A percentile compares a stretch with the other conserved stretches of the same genome.
These are phyloP conservation scores for Melastoma candidum DNA, from an alignment of 441 rosid species.

Conservation along the genomic window DNA sequence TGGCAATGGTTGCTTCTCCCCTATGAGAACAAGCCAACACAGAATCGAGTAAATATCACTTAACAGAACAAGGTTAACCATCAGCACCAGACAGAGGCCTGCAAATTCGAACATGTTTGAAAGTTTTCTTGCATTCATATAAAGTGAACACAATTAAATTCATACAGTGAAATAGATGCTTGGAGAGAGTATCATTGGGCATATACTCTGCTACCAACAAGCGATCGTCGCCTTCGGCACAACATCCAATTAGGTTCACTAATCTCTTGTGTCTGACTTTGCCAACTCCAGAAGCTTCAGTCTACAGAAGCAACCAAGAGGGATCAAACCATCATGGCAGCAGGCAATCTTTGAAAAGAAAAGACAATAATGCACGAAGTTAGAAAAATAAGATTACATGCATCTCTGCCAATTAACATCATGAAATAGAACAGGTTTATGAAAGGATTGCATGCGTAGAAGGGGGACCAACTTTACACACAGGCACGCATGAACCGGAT, in stretches of 20 bases:
- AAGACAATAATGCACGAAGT: not conserved
- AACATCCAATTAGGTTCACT: constrained; percentile 57
- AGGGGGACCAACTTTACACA: no score
- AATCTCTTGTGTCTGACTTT: constrained; percentile 53
- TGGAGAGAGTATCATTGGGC: constrained; percentile 67
- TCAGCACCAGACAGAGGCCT: no score
- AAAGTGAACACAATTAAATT: not conserved
- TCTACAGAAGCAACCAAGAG: constrained; percentile 15
- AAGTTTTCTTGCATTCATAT: not conserved
- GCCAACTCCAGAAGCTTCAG: constrained; percentile 60
- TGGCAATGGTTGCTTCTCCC: constrained; percentile 68
- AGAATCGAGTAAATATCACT: no score
- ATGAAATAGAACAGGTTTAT: no score
- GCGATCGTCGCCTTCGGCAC: constrained; percentile 68
- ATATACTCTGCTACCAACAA: constrained; percentile 63
- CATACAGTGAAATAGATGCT: constrained; percentile 67
- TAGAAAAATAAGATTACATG: no score
- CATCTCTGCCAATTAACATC: no score
- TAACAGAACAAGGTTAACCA: not conserved
- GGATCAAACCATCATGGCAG: not conserved
- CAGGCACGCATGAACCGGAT: no score
- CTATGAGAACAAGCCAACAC: constrained; percentile 14
- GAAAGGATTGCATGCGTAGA: no score
- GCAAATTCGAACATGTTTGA: not conserved
- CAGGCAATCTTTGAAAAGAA: not conserved